These are phyloP conservation scores for Lizonia empirigonia DNA, from an alignment of 2,329 filamentous ascomycete species.

Conservation along the genomic window DNA sequence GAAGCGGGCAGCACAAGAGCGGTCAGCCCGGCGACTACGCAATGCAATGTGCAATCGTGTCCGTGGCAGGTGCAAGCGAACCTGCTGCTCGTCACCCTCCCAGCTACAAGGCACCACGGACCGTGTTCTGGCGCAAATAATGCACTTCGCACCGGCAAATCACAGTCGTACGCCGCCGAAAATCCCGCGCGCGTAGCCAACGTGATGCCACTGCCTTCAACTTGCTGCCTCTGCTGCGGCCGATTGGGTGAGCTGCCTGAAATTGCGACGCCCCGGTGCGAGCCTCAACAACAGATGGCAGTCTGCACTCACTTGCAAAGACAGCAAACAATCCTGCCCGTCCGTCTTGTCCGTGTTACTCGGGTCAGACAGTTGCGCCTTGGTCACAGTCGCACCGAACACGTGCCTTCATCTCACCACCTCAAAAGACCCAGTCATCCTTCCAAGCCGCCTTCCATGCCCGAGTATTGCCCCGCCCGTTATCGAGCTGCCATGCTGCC, in stretches of 20 bases:
- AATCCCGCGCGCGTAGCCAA: slow-evolving; percentile 42
- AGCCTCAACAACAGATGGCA: slow-evolving; percentile 9
- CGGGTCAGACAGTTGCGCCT: slow-evolving; percentile 9
- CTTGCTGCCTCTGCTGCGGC: background rate
- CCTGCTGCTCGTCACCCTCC: slow-evolving; percentile 6
- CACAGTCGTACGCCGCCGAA: slow-evolving; percentile 31
- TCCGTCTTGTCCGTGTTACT: slow-evolving; percentile 2
- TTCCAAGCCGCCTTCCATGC: slow-evolving; percentile 5
- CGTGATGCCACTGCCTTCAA: slow-evolving; percentile 23
- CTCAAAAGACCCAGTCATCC: background rate
- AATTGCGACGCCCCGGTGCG: slow-evolving; percentile 34
- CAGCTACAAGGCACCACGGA: slow-evolving; percentile 1
- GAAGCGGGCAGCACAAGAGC: slow-evolving; percentile 13
- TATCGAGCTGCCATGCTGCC: slow-evolving; percentile 13
- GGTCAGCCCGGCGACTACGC: slow-evolving; percentile 18
- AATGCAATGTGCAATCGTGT: slow-evolving; percentile 11
- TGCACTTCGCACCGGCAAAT: slow-evolving; percentile 33
- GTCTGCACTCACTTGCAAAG: background rate
- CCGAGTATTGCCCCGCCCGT: slow-evolving; percentile 21
- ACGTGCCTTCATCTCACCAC: slow-evolving; percentile 6
- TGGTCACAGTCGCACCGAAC: slow-evolving; percentile 18
- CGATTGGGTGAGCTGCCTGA: slow-evolving; percentile 26
- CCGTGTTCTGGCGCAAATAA: slow-evolving; percentile 16
- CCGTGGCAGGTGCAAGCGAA: slow-evolving; percentile 13
- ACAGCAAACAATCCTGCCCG: slow-evolving; percentile 6